Conservation (phyloP, 768 basidiomycete genomes). For the Pseudohyphozyma bogoriensis region DNA sequence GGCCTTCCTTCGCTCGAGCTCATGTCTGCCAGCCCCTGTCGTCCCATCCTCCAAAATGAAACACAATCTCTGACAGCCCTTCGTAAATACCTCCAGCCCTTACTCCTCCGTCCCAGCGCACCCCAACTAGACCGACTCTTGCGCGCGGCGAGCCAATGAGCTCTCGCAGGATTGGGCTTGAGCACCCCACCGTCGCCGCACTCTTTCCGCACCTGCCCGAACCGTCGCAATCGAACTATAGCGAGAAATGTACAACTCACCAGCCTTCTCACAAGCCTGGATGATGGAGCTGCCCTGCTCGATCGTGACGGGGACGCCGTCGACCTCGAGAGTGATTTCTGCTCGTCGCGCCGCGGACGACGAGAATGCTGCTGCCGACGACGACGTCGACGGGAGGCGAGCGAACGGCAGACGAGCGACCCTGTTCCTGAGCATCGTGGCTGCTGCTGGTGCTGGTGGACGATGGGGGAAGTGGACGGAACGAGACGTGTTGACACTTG, state of each 20-base stretch:
- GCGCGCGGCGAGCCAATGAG: background rate
- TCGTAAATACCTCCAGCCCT: no score
- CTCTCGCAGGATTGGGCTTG: background rate
- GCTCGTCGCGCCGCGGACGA: background rate
- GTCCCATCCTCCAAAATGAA: no score
- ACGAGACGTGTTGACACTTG: no score
- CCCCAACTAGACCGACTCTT: background rate
- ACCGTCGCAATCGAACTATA: background rate
- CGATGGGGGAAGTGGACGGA: background rate
- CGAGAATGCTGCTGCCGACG: no score
- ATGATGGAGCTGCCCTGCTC: conserved; percentile 58
- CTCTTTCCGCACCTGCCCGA: background rate
- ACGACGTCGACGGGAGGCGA: no score
- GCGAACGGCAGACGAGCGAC: background rate
- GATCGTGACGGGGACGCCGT: conserved; percentile 94
- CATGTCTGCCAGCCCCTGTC: no score
- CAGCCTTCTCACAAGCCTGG: conserved; percentile 36
- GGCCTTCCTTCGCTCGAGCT: no score
- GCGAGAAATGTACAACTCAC: background rate
- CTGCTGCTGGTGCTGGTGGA: background rate
- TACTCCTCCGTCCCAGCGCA: background rate
- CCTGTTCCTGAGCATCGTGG: background rate
- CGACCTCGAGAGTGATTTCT: conserved; percentile 75
- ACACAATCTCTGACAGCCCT: no score
- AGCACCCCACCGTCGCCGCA: background rate